These are phyloP conservation scores for Leishmania gerbilli DNA, from an alignment of 208 protist genomes.

Conservation along the genomic window DNA sequence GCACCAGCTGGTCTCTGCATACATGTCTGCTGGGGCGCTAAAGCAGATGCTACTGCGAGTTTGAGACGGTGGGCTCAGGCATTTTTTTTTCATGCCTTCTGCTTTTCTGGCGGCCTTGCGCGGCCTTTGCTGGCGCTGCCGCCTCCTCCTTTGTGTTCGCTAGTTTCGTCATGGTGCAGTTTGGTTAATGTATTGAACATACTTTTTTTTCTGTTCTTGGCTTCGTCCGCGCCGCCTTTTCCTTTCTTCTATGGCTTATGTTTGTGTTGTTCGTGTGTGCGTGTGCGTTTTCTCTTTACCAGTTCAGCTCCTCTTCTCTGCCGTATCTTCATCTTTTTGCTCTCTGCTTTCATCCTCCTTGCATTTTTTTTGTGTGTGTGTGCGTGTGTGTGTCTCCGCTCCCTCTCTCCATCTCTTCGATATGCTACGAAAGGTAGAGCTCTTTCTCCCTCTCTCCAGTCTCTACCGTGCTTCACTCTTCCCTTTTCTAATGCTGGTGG, in stretches of 20 bases:
- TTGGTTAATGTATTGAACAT: background rate
- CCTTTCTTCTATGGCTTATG: background rate
- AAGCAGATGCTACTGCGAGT: background rate
- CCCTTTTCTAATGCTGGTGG: background rate
- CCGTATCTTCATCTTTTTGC: background rate
- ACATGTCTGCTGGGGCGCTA: background rate
- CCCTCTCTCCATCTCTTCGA: background rate
- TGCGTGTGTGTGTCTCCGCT: background rate
- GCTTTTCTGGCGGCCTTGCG: background rate
- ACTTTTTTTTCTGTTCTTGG: background rate
- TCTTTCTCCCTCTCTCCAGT: constrained; percentile 15
- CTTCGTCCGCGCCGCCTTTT: no score
- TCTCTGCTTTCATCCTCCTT: background rate
- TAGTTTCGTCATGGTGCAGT: constrained; percentile 8
- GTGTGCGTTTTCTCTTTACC: background rate
- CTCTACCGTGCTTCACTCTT: constrained; percentile 2
- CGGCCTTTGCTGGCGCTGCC: background rate
- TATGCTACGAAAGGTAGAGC: background rate
- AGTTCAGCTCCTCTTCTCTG: background rate
- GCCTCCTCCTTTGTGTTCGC: background rate
- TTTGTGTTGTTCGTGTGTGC: background rate
- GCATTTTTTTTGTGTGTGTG: background rate
- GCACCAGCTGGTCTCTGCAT: background rate
- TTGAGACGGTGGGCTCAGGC: background rate
- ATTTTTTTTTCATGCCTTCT: background rate